Base-by-base conservation (phyloP, 768 basidiomycete genomes). In the Russula brevipes region DNA sequence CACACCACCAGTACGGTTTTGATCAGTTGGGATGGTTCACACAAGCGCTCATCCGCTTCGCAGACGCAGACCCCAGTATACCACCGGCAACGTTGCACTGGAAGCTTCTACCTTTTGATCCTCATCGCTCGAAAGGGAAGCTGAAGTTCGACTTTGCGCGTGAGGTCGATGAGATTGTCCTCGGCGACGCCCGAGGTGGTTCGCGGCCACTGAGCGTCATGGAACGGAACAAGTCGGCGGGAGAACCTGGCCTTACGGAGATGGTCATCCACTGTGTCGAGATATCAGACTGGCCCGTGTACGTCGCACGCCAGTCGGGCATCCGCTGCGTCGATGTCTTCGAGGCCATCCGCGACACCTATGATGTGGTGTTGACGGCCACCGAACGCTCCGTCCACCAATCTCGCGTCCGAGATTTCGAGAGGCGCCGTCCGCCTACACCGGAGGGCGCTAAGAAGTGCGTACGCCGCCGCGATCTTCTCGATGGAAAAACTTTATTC, bases 281-380 rank as follows among this genome's bases (percentile, higher is more conserved):
- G 42, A 76, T 76, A 72, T 73, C 75, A 14, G 69, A 70, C 41
- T 78, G 77, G 76, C 73, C 73, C 5, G 73, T 84, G 44, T 66
- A 77, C 57, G 77, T 84, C 60, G 75, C 76, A 53, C 76, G 79
- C 42, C 54, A 73, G 24, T 71, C 71, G 46, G 80, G 80, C 12
- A 75, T 87, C 59, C 73, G 79, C 14, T 81, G 83, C 67, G 76
- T 81, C 30, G 85, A 88, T 56, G 78, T 88, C 39, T 85, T 86
- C 69, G 71, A 79, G 58, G 81, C 79, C 10, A 85, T 88, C 33
- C 79, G 82, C 68, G 76, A 80, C 47, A 72, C 77, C 5, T 83
- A 80, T 63, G 71, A 78, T 52, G 71, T 74, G 42, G 76, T 74
- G 8, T 73, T 87, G 70, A 79, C 80, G 1, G 67, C 69, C 30